Base-by-base conservation (phyloP, 2,329 filamentous ascomycete species). In the Exophiala phaeomuriformis region DNA sequence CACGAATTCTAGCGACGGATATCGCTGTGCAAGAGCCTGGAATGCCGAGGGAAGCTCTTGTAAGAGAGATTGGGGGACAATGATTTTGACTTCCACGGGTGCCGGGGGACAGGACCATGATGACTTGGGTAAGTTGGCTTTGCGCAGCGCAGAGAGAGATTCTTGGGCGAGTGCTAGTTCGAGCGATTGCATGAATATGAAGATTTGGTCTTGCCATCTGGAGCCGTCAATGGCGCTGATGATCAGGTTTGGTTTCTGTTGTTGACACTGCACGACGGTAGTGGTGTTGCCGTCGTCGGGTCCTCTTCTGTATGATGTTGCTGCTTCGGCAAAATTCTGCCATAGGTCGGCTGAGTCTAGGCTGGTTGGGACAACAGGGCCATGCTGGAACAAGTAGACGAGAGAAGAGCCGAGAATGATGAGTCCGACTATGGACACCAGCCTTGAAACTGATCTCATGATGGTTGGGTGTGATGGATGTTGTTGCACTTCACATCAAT, bases 1-100 rank as follows among this genome's bases (percentile, higher is more conserved):
- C 0, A 76, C 72, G 39, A 74, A 76, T 0, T 72, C 73, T 0
- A 53, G 29, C 68, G 67, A 51, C 75, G 77, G 31, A 76, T 65
- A 53, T 75, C 51, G 44, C 7, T 53, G 19, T 44, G 28, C 75
- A 1, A 78, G 59, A 0, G 71, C 70, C 58, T 74, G 76, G 10
- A 77, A 63, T 0, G 71, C 69, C 0, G 75, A 75, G 3, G 72
- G 67, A 1, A 72, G 67, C 56, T 71, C 73, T 0, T 72, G 71
- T 0, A 67, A 68, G 1, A 66, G 65, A 27, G 68, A 69, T 71
- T 71, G 74, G 6, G 74, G 66, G 41, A 75, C 73, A 27, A 75
- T 51, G 32, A 75, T 75, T 1, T 72, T 75, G 47, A 61, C 75
- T 56, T 62, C 30, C n/a, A 53, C 51, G 5, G 51, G 30, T n/a